Evolutionary conservation across 306 rosid species (phyloP).

Genomic region (Ceratonia siliqua): DNA sequence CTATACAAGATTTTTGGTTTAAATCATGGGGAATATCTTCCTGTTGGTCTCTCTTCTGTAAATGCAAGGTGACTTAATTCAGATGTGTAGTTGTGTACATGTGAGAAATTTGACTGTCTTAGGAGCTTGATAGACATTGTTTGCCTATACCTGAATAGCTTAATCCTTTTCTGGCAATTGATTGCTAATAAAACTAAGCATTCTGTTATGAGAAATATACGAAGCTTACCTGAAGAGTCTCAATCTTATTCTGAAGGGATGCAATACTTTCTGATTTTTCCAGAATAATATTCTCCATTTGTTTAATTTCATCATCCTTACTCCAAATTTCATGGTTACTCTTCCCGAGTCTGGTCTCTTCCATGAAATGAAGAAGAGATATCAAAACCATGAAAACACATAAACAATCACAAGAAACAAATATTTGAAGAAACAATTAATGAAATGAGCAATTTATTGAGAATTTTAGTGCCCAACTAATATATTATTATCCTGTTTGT

Average conservation of each 20-base stretch:
- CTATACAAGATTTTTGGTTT: not conserved
- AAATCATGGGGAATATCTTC: not conserved
- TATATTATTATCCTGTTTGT: not conserved
- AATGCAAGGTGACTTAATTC: not conserved
- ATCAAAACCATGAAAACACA: not conserved
- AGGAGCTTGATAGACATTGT: not conserved
- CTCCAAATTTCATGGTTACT: constrained; percentile 4
- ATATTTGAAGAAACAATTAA: not conserved
- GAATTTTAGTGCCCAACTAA: not conserved
- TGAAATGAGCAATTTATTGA: not conserved
- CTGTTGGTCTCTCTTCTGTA: not conserved
- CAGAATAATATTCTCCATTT: constrained; percentile 12
- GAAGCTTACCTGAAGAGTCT: constrained; percentile 18
- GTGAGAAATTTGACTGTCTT: not conserved
- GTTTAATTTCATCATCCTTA: constrained; percentile 17
- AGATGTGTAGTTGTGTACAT: not conserved
- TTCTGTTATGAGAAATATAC: not conserved
- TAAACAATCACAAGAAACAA: not conserved
- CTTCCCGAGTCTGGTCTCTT: constrained; percentile 24
- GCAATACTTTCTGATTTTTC: constrained; percentile 26
- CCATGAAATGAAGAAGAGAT: not conserved
- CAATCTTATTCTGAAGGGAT: not conserved
- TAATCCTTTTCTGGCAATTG: not conserved
- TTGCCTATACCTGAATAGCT: not conserved
- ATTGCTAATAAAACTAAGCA: not conserved